phyloP scores from a whole-genome alignment of 306 rosid species.

The Myrica gale region DNA sequence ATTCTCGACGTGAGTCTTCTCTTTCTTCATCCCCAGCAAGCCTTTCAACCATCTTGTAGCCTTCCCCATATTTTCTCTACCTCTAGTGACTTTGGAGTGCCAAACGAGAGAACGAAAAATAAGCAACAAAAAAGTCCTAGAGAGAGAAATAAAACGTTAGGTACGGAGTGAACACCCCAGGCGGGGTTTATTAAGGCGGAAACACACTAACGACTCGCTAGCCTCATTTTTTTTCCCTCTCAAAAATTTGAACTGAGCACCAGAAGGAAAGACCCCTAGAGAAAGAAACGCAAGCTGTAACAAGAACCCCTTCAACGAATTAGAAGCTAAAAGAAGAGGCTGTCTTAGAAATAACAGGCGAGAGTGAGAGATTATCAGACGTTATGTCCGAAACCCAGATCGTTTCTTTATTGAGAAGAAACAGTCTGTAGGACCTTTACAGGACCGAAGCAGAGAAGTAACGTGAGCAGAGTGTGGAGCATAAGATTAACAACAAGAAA shows the following conservation, averaged over 20 bases:
- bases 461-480: conserved; percentile 43
- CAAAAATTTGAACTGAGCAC: conserved; percentile 2
- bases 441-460: conserved; percentile 62
- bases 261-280: neutral
- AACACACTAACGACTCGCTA: neutral
- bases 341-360: conserved; percentile 5
- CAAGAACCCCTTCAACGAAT: neutral
- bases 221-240: conserved; percentile 10
- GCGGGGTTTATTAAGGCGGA: conserved; percentile 24
- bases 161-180: conserved; percentile 22
- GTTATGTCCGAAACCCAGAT: conserved; percentile 18
- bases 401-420: conserved; percentile 39
- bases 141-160: neutral
- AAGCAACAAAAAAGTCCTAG: neutral
- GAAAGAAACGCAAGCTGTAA: neutral
- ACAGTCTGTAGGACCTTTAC: conserved; percentile 46
- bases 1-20: conserved; percentile 45
- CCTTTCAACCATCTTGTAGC: conserved; percentile 86
- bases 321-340: conserved; percentile 7
- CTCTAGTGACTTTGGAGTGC: conserved; percentile 19
- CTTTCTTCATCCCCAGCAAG: conserved; percentile 83
- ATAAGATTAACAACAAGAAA: conserved; percentile 46
- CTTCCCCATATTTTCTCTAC: conserved; percentile 41
- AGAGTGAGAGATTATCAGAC: conserved; percentile 21
- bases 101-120: conserved; percentile 29